Base-by-base conservation (phyloP, 495 filamentous ascomycete species). In the Tuber calosporum region DNA sequence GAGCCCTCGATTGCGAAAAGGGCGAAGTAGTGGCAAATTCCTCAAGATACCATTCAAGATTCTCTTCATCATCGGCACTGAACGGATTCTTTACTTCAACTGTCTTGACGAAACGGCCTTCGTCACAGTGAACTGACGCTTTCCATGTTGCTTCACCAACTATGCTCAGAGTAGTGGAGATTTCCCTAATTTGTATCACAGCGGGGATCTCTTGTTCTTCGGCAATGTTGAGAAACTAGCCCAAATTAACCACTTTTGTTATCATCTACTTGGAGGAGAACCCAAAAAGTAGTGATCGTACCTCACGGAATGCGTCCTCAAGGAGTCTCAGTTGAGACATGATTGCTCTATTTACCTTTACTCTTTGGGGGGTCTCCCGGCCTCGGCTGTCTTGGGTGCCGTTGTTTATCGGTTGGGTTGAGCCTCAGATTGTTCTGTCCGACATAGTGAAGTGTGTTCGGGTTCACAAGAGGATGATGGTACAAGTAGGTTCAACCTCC, bases 151-250 rank as follows among this genome's bases (percentile, higher is more conserved):
- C 53, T 26, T 62, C 53, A 34, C 53, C 53, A 17, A 62, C 26
- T 62, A 34, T 30, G 30, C 19, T 62, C 26, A 62, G 30, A 30
- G 53, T 62, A 30, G 53, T 62, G 53, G 53, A 62, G 26, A 34
- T 62, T 62, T 62, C 53, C 53, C 53, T 62, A 62, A 62, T 62
- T 34, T 19, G 53, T 62, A 62, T 62, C 53, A 62, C 53, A 19
- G 53, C 53, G 53, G 53, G 53, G 53, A 62, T 34, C 53, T 62
- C 53, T 62, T 34, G 53, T 11, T 62, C 34, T 26, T 62, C 53
- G 2, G 26, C 15, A 34, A 62, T 3, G 26, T 62, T 19, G 13
- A 62, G 53, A 34, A 62, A 62, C 53, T 62, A 34, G 13, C 30
- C 53, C 53, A 30, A 26, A 30, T 58, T 58, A 58, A 58, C 53